phyloP scores from a whole-genome alignment of 225 moss, liverwort and hornwort genomes.

The Pleurozium schreberi region DNA sequence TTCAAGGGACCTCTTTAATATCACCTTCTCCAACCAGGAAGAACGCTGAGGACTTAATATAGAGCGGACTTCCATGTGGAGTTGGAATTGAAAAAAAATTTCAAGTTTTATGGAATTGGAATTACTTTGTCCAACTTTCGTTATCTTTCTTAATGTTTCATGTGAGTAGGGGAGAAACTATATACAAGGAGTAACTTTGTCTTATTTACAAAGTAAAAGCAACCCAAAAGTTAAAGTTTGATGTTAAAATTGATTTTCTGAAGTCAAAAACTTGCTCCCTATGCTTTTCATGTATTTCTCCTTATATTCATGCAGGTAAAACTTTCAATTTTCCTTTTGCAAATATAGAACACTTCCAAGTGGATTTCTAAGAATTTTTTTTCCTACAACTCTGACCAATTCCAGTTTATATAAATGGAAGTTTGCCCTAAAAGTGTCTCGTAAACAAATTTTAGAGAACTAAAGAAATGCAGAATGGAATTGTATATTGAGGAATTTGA shows the following conservation, averaged over 20 bases:
- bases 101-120: no score
- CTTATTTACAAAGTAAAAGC: background rate
- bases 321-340: accelerated
- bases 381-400: background rate
- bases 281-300: background rate
- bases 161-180: background rate
- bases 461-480: background rate
- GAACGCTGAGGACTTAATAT: background rate
- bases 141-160: background rate
- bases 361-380: accelerated
- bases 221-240: background rate
- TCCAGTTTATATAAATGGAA: background rate
- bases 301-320: accelerated
- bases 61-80: background rate
- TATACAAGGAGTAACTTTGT: background rate
- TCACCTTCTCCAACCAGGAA: background rate
- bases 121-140: background rate
- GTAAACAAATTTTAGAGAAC: background rate
- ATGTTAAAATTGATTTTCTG: background rate
- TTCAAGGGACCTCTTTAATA: background rate
- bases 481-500: background rate
- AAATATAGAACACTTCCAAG: accelerated
- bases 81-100: background rate
- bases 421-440: accelerated
- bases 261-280: accelerated